phyloP scores from a whole-genome alignment of 2,329 filamentous ascomycete genomes.

The Huntiella decipiens region DNA sequence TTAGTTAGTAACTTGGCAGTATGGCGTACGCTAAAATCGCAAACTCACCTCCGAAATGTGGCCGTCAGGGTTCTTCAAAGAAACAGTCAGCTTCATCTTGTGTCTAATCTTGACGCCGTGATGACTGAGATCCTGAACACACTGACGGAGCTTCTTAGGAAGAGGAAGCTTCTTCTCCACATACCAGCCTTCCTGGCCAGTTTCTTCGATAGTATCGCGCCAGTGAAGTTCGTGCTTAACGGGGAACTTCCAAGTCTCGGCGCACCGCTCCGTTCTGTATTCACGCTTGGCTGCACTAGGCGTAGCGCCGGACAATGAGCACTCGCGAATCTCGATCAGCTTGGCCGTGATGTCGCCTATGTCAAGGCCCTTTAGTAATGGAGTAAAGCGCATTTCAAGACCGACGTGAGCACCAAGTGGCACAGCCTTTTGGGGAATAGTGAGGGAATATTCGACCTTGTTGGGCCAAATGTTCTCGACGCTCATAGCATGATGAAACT shows the following conservation, averaged over 20 bases:
- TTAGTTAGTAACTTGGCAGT: too few species aligned
- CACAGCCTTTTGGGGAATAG: conserved; percentile 82
- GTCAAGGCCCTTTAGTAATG: conserved; percentile 70
- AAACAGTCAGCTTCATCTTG: conserved; percentile 79
- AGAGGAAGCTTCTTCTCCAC: conserved; percentile 46
- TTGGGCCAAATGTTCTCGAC: conserved; percentile 97
- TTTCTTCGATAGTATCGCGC: conserved; percentile 49
- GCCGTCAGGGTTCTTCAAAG: conserved; percentile 84
- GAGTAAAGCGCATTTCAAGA: conserved; percentile 72
- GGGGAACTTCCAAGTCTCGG: conserved; percentile 38
- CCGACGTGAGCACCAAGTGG: conserved; percentile 78
- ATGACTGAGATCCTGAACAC: conserved; percentile 76
- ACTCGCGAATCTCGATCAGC: conserved; percentile 61
- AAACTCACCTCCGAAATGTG: conserved; percentile 59
- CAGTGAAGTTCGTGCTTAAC: conserved; percentile 42
- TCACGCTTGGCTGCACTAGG: conserved; percentile 28
- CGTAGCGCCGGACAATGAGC: conserved; percentile 30
- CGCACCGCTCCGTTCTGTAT: conserved; percentile 44
- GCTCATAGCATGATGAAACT: conserved; percentile 74
- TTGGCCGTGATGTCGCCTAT: conserved; percentile 69
- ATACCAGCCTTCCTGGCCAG: conserved; percentile 45
- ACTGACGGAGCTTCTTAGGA: conserved; percentile 63
- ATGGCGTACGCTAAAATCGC: background rate
- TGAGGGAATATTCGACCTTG: conserved; percentile 90
- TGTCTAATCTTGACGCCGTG: conserved; percentile 83